Percentiles rank a stretch among this genome's conserved stretches.
These are phyloP conservation scores for Anastatica hierochuntica DNA, from an alignment of 345 rosid species.

Conservation along the genomic window DNA sequence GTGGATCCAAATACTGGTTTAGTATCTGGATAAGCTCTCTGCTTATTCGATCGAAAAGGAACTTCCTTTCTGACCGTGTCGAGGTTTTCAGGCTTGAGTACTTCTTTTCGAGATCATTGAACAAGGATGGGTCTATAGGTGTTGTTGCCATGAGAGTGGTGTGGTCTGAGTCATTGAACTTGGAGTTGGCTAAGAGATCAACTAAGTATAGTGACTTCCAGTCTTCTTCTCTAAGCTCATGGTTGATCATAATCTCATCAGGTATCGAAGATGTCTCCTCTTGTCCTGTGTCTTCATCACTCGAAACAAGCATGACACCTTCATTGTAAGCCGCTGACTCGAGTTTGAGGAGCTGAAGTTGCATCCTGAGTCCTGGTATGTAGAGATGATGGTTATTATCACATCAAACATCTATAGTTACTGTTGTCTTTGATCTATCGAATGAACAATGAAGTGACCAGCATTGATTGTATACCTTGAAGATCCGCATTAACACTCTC, in stretches of 20 bases:
- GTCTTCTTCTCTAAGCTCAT: conserved; percentile 26
- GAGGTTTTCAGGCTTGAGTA: conserved; percentile 30
- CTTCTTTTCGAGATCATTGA: conserved; percentile 69
- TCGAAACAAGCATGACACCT: conserved; percentile 50
- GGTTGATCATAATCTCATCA: conserved; percentile 23
- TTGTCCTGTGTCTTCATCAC: conserved; percentile 53
- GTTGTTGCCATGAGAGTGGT: conserved; percentile 36
- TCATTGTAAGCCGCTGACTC: conserved; percentile 64
- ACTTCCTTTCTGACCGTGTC: conserved; percentile 51
- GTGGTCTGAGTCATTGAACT: conserved; percentile 34
- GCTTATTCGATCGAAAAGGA: conserved; percentile 61
- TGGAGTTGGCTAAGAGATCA: conserved; percentile 43
- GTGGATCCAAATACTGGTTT: conserved; percentile 36
- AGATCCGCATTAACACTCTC: conserved; percentile 88
- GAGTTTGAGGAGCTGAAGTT: conserved; percentile 76
- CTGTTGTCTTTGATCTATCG: no score
- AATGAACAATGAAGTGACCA: not conserved
- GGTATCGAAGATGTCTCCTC: conserved; percentile 26
- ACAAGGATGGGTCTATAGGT: conserved; percentile 50
- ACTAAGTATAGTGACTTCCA: conserved; percentile 46
- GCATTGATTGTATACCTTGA: conserved; percentile 42
- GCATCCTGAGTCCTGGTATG: conserved; percentile 74
- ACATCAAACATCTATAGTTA: not conserved
- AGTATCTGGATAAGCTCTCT: conserved; percentile 38
- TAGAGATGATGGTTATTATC: not conserved